Evolutionary conservation across 768 basidiomycete genomes (phyloP).

Genomic region (Boletales sp.): DNA sequence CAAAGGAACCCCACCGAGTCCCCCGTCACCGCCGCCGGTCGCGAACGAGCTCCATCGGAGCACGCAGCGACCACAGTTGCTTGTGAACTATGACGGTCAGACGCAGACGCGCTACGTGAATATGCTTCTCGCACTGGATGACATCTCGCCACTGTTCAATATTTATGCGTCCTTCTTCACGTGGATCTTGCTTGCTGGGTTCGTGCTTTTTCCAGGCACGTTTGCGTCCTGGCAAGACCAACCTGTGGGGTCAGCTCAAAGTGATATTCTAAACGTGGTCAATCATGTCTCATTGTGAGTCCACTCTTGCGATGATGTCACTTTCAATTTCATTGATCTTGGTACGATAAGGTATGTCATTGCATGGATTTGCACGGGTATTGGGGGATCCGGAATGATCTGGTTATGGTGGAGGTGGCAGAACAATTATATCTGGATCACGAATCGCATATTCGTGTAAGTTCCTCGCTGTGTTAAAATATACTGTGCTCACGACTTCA

Average conservation of each 20-base stretch:
- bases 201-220: slow-evolving; percentile 60
- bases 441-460: slow-evolving; percentile 55
- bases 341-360: slow-evolving; percentile 43
- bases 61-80: slow-evolving; percentile 21
- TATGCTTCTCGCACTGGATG: slow-evolving; percentile 60
- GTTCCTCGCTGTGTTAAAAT: slow-evolving; percentile 14
- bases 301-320: not conserved
- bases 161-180: slow-evolving; percentile 55
- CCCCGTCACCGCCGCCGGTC: not conserved
- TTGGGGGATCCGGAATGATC: slow-evolving; percentile 52
- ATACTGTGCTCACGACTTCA: slow-evolving; percentile 2
- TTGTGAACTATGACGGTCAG: slow-evolving; percentile 19
- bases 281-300: slow-evolving; percentile 47
- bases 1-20: not conserved
- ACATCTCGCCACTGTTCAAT: slow-evolving; percentile 48
- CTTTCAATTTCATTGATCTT: slow-evolving; percentile 1
- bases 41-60: slow-evolving; percentile 18
- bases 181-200: slow-evolving; percentile 61
- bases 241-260: slow-evolving; percentile 28
- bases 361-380: slow-evolving; percentile 50
- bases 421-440: slow-evolving; percentile 55
- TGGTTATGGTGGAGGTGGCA: slow-evolving; percentile 61
- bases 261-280: slow-evolving; percentile 34
- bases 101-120: slow-evolving; percentile 50
- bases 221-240: slow-evolving; percentile 42